Base-by-base conservation (phyloP, 2,329 filamentous ascomycete genomes). In the Clonostachys sp. region DNA sequence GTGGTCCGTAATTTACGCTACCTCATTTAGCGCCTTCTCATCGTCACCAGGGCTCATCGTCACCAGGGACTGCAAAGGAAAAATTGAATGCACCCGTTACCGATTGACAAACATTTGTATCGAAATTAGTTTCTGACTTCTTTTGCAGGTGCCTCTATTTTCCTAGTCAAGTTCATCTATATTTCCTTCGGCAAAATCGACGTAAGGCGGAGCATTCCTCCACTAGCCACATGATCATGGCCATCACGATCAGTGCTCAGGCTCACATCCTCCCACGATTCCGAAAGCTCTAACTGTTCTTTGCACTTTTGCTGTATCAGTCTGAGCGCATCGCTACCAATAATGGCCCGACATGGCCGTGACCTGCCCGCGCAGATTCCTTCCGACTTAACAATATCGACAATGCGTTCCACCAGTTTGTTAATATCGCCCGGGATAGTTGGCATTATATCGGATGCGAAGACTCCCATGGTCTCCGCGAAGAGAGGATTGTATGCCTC, bases 301-400 rank as follows among this genome's bases (percentile, higher is more conserved):
- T 52, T 45, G 39, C 50, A 55, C 41, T 55, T 61, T 47, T 51
- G 51, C 42, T 47, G 54, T 7, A 50, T 54, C n/a, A 46, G 54
- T 12, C 52, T 56, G 9, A 62, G 49, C 1, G 56, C 53, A 48
- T 67, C 65, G 6, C 54, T 56, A 2, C 65, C 65, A 5, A 68
- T 46, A 9, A 61, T 55, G 1, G 66, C 48, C 2, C 62, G 55
- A 7, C 59, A 48, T 0, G 58, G 51, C 55, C 57, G 61, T 5
- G 51, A 42, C 44, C 51, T 57, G 1, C 53, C 57, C 6, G 47
- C 53, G 2, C 57, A 58, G 9, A 56, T 34, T 0, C 59, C 59
- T 41, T 63, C 58, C 4, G 53, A 16, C 45, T 60, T 61, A 30
- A 63, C 48, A n/a, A 63, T 49, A 45, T 62, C 59, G 10, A 55